Percentiles rank a stretch among this genome's conserved stretches.
These are phyloP conservation scores for Quambalaria eucalypti DNA, from an alignment of 1,284 basidiomycete genomes.

Conservation along the genomic window DNA sequence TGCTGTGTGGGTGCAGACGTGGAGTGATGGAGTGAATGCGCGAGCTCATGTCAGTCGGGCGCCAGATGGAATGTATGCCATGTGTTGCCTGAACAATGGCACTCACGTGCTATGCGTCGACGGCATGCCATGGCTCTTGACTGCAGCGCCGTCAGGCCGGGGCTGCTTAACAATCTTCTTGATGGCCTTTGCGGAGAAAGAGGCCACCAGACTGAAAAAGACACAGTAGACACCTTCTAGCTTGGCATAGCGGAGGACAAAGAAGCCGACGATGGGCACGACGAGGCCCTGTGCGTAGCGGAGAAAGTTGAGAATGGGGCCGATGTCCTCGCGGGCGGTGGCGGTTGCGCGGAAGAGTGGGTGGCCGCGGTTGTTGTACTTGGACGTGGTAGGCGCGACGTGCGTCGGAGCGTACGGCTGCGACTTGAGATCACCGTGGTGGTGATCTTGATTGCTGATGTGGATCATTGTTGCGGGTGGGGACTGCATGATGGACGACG, in stretches of 20 bases:
- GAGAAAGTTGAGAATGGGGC: background rate
- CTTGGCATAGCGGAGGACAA: conserved; percentile 4
- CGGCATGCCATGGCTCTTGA: conserved; percentile 14
- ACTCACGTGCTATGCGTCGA: conserved; percentile 10
- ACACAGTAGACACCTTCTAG: conserved; percentile 2
- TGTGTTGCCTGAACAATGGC: too few relatives aligned
- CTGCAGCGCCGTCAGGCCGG: conserved; percentile 5
- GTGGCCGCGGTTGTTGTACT: background rate
- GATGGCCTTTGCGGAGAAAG: conserved; percentile 6
- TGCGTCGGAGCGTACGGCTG: too few relatives aligned
- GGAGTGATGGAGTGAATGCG: too few relatives aligned
- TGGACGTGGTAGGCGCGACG: too few relatives aligned
- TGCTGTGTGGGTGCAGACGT: too few relatives aligned
- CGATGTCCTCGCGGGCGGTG: too few relatives aligned
- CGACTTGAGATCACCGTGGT: too few relatives aligned
- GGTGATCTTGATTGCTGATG: too few relatives aligned
- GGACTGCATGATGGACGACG: too few relatives aligned
- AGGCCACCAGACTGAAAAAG: conserved; percentile 1
- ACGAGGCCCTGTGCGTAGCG: conserved; percentile 7
- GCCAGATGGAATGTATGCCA: too few relatives aligned
- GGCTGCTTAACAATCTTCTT: conserved; percentile 12
- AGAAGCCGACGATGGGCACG: conserved; percentile 3
- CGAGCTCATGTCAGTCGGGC: too few relatives aligned
- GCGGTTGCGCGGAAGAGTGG: background rate
- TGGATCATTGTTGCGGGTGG: too few relatives aligned